Base-by-base conservation (phyloP, 2,329 filamentous ascomycete species). In the Colletotrichum coccodes region DNA sequence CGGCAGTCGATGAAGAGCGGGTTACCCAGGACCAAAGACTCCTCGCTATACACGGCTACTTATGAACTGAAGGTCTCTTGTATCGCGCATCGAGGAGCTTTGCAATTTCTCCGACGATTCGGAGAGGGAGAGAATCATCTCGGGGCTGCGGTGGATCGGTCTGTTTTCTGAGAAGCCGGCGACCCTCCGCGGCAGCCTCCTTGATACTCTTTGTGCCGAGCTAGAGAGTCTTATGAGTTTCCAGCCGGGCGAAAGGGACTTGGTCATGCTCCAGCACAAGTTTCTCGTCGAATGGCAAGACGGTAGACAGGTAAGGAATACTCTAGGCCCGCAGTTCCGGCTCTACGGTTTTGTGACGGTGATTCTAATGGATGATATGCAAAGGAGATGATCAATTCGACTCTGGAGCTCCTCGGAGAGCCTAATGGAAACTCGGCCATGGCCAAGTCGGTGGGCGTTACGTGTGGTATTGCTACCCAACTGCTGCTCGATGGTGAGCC, bases 171-270 rank as follows among this genome's bases (percentile, higher is more conserved):
- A 90, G 69, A 84, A 88, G 74, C 79, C 84, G 72, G 90, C 89
- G 73, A 88, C 79, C 28, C 86, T 89, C 32, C 84, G 86, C 26
- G 88, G 86, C 34, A 94, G 88, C 77, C 87, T 91, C 3, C 85
- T 94, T 36, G 92, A 93, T 76, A 92, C 90, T 1, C 86, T 94
- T 23, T 94, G 91, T 79, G 90, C 90, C n/a, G 88, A 86, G 3
- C 84, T 92, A 32, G 90, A 93, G 81, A 83, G 89, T 83, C 92
- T 92, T 84, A 92, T 92, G 87, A 87, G 89, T 78, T 94, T 91
- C 79, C 87, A 85, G 72, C 81, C 87, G 61, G 88, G 84, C 59
- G 91, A 94, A 85, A 86, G 91, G 52, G 92, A 93, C 75, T 71
- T 83, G 71, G 79, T 82, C 64, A 86, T 89, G 84, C 82, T 90